phyloP scores from a whole-genome alignment of 352 stramenopile genomes.

The Phytophthora sansomeana region DNA sequence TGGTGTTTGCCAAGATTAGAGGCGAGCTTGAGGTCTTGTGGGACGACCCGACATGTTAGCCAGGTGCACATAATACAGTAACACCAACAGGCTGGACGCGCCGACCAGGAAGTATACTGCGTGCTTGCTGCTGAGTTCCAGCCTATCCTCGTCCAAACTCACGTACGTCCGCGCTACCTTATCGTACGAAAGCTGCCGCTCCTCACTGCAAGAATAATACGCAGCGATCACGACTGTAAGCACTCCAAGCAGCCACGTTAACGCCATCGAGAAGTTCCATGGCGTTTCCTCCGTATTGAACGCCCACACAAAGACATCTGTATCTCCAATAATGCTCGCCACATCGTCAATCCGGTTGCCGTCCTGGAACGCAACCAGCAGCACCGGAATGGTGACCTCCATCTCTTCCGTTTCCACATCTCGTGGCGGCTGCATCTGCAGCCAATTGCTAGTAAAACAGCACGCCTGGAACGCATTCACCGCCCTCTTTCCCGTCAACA shows the following conservation, averaged over 20 bases:
- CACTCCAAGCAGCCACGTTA: slow-evolving; percentile 70
- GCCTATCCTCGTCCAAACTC: slow-evolving; percentile 39
- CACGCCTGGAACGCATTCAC: slow-evolving; percentile 47
- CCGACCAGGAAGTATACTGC: slow-evolving; percentile 65
- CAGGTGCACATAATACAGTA: slow-evolving; percentile 77
- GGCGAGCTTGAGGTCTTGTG: slow-evolving; percentile 81
- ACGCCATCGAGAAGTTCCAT: slow-evolving; percentile 74
- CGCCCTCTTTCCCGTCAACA: slow-evolving; percentile 35
- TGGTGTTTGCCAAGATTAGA: slow-evolving; percentile 53
- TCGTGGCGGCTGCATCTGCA: slow-evolving; percentile 42
- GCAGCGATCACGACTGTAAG: slow-evolving; percentile 51
- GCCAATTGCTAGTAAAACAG: slow-evolving; percentile 56
- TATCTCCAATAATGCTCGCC: slow-evolving; percentile 22
- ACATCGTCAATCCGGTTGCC: slow-evolving; percentile 41
- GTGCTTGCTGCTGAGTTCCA: slow-evolving; percentile 64
- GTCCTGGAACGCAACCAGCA: slow-evolving; percentile 54
- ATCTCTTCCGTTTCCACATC: background rate
- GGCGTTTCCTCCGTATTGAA: slow-evolving; percentile 56
- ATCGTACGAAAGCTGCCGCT: slow-evolving; percentile 61
- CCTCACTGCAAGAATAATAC: slow-evolving; percentile 60
- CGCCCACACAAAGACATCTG: slow-evolving; percentile 31
- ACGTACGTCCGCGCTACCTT: slow-evolving; percentile 50
- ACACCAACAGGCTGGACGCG: slow-evolving; percentile 58
- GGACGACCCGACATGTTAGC: slow-evolving; percentile 57
- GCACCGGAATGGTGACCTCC: slow-evolving; percentile 37